These are phyloP conservation scores for Wickerhamomyces alni DNA, from an alignment of 805 yeast genomes.

Conservation along the genomic window DNA sequence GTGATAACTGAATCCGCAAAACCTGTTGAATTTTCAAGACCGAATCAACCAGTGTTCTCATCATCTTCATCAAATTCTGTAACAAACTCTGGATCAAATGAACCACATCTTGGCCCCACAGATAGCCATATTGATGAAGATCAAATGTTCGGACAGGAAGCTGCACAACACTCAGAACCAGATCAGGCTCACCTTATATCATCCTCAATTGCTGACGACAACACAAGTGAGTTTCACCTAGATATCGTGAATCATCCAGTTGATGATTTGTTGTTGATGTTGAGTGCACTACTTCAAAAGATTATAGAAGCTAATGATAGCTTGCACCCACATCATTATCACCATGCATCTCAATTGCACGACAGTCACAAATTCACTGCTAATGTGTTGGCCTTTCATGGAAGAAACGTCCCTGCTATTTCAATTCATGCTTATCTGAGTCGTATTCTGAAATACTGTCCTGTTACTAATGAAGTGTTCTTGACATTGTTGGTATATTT, in stretches of 20 bases:
- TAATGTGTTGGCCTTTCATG: slow-evolving; percentile 85
- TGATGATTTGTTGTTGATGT: slow-evolving; percentile 74
- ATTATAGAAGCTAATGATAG: slow-evolving; percentile 88
- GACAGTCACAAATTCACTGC: slow-evolving; percentile 46
- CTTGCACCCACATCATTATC: slow-evolving; percentile 51
- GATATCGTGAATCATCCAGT: slow-evolving; percentile 80
- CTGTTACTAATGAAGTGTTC: slow-evolving; percentile 97
- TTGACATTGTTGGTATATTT: slow-evolving; percentile 85
- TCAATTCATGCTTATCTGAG: slow-evolving; percentile 82
- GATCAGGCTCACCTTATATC: slow-evolving; percentile 11
- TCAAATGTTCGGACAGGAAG: neutral
- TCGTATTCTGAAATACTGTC: slow-evolving; percentile 92
- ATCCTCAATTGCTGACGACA: neutral
- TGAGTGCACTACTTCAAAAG: slow-evolving; percentile 76
- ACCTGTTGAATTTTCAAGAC: slow-evolving; percentile 14
- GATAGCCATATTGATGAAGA: neutral
- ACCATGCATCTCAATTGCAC: slow-evolving; percentile 23
- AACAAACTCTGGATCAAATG: neutral
- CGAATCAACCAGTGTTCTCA: neutral
- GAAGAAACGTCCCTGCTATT: slow-evolving; percentile 95
- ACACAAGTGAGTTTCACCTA: slow-evolving; percentile 12
- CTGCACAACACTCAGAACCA: slow-evolving; percentile 1
- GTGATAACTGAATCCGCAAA: slow-evolving; percentile 21
- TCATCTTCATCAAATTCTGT: neutral
- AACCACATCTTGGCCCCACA: neutral